A percentile compares a stretch with the other conserved stretches of the same genome.
These are phyloP conservation scores for Catunica adiposa DNA, from an alignment of 2,329 filamentous ascomycete species.

Conservation along the genomic window DNA sequence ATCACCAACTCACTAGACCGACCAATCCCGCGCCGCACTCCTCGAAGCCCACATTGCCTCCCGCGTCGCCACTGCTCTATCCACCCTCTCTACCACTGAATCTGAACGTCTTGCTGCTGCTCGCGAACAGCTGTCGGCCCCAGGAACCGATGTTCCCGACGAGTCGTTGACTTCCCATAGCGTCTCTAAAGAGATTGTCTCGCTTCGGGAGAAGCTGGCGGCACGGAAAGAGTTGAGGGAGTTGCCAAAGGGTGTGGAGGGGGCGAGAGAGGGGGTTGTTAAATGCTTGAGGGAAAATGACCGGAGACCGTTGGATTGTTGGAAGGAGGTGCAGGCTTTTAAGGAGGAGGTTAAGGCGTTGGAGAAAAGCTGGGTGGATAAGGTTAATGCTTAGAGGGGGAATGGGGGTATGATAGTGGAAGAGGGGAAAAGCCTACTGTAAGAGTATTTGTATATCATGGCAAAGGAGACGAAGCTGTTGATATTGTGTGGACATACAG, in stretches of 20 bases:
- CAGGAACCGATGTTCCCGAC: conserved; percentile 28
- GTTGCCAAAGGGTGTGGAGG: conserved; percentile 54
- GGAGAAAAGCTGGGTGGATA: conserved; percentile 78
- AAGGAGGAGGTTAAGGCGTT: conserved; percentile 75
- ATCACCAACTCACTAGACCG: conserved; percentile 44
- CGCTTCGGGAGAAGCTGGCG: conserved; percentile 42
- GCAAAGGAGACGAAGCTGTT: background rate
- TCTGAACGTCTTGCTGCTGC: conserved; percentile 50
- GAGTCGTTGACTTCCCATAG: conserved; percentile 24
- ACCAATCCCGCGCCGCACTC: conserved; percentile 67
- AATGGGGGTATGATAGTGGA: background rate
- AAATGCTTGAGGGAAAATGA: conserved; percentile 72
- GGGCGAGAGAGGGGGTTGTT: conserved; percentile 59
- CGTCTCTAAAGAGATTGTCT: conserved; percentile 43
- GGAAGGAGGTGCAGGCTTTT: conserved; percentile 80
- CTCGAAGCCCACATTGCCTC: conserved; percentile 77
- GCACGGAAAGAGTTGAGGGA: conserved; percentile 48
- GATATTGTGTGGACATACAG: no score
- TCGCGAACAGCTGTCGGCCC: conserved; percentile 47
- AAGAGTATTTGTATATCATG: conserved; percentile 8
- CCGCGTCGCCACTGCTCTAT: conserved; percentile 73
- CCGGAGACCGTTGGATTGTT: conserved; percentile 80
- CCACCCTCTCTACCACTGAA: conserved; percentile 57
- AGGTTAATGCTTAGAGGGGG: conserved; percentile 31
- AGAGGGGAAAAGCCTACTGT: background rate